Base-by-base conservation (phyloP, 306 rosid genomes). In the Hippophae rhamnoides region DNA sequence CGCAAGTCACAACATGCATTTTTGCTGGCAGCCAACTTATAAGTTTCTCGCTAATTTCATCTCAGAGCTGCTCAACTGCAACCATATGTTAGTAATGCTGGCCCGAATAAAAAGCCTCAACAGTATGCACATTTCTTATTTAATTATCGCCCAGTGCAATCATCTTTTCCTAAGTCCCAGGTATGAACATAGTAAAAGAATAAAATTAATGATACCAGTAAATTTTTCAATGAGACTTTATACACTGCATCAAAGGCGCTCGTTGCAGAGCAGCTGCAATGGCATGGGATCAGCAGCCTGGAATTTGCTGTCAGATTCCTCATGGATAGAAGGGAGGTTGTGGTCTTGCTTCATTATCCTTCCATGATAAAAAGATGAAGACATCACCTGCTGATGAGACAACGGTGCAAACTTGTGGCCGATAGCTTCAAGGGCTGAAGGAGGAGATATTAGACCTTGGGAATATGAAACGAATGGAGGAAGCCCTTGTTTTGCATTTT, bases 241-340 rank as follows among this genome's bases (percentile, higher is more conserved):
- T 18, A 18, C 38, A 31, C 38, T 31, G 38, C 5, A 54, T 54
- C 59, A 62, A 43, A 62, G 67, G 13, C 53, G 72, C 69, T 77
- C 86, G 12, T 65, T 62, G 73, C 86, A 72, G 54, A 70, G 84
- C 60, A 75, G 56, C 63, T 75, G 83, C 58, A 67, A 53, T 25
- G 69, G 65, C 41, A 59, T 38, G 51, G 73, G 60, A 40, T 54
- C 66, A 11, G 56, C 61, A 47, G 69, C 25, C 42, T 26, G 58
- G 73, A 72, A 53, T 56, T 54, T 79, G 54, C 70, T 74, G 31
- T 67, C 66, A 27, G 63, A 61, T 56, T 72, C 80, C 47, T 80
- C 87, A 10, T 65, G 61, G 52, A 60, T 64, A 56, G 76, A 61
- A 64, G 70, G 81, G 54, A 65, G 69, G 67, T 43, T 74, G 59